phyloP scores from a whole-genome alignment of 345 rosid genomes.

The Eucalyptus grandis region DNA sequence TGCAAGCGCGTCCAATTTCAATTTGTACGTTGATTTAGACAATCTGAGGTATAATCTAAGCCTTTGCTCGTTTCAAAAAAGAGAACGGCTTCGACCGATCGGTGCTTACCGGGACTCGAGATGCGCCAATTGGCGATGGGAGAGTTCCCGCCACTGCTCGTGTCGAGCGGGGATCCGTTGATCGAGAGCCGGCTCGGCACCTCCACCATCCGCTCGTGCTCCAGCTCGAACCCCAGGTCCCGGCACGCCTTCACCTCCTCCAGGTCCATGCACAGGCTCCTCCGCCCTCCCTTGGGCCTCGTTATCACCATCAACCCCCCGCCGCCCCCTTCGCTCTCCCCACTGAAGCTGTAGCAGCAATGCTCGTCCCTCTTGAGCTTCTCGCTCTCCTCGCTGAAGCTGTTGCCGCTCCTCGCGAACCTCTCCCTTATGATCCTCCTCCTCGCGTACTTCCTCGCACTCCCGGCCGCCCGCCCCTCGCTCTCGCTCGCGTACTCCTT shows the following conservation, averaged over 20 bases:
- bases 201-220: conserved; percentile 58
- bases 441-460: conserved; percentile 5
- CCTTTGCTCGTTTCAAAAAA: background rate
- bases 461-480: conserved; percentile 32
- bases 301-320: conserved; percentile 59
- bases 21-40: background rate
- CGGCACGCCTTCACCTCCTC: conserved; percentile 88
- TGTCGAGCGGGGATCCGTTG: conserved; percentile 47
- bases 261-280: conserved; percentile 81
- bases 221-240: conserved; percentile 85
- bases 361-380: background rate
- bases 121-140: conserved; percentile 85
- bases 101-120: conserved; percentile 65
- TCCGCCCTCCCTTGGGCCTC: conserved; percentile 69
- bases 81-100: background rate
- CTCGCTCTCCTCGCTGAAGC: background rate
- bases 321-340: conserved; percentile 42
- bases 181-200: conserved; percentile 42
- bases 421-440: conserved; percentile 7
- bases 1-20: background rate
- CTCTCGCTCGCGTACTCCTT: conserved; percentile 82
- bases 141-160: conserved; percentile 82
- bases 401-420: background rate
- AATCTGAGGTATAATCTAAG: no score
- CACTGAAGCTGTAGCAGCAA: conserved; percentile 24